A percentile compares a stretch with the other conserved stretches of the same genome.
Conservation (phyloP, 1,284 basidiomycete genomes). For the Lentinus polychrous region DNA sequence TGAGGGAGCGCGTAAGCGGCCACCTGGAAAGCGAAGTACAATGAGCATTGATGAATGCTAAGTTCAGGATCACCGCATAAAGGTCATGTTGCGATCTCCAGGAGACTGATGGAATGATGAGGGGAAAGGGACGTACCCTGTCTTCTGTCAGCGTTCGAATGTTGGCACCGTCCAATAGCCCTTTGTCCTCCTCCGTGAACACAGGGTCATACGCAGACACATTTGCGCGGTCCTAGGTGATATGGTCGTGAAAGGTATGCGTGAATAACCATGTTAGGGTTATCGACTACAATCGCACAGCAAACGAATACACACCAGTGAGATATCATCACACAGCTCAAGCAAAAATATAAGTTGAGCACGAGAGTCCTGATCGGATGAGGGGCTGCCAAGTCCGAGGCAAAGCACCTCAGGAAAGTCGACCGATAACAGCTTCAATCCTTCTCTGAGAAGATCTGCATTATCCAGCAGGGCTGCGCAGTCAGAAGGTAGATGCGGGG, state of each 20-base stretch:
- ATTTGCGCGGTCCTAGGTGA: constrained; percentile 34
- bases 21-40: constrained; percentile 19
- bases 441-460: constrained; percentile 30
- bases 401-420: constrained; percentile 38
- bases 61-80: no score
- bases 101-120: constrained; percentile 5
- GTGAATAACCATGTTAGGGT: constrained; percentile 18
- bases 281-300: not conserved
- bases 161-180: constrained; percentile 42
- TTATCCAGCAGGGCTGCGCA: not conserved
- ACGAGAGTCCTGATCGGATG: constrained; percentile 49
- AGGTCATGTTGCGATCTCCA: constrained; percentile 5
- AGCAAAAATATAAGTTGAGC: constrained; percentile 63
- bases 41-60: constrained; percentile 5
- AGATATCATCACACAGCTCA: constrained; percentile 40
- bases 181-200: constrained; percentile 52
- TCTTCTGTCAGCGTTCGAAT: constrained; percentile 44
- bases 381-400: constrained; percentile 66
- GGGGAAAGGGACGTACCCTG: constrained; percentile 35
- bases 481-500: constrained; percentile 4
- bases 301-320: constrained; percentile 44
- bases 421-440: constrained; percentile 20
- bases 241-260: constrained; percentile 5
- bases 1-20: constrained; percentile 22
- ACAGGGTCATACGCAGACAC: constrained; percentile 64